Evolutionary conservation across 192 early-diverging fungal genomes (phyloP).

Genomic region (Entrophospora sp.): DNA sequence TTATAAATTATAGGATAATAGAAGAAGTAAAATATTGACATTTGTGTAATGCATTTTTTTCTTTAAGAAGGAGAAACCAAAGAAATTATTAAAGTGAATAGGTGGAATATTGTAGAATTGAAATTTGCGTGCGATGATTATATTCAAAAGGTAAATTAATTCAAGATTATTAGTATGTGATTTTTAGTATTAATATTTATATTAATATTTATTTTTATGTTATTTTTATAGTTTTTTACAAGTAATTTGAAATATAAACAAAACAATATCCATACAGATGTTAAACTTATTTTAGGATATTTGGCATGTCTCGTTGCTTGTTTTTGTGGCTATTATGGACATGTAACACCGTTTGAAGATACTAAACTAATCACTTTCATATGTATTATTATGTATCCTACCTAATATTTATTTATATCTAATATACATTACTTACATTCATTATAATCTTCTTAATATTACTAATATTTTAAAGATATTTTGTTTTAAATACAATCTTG

Average conservation of each 20-base stretch:
- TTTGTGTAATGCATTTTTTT: too few relatives aligned
- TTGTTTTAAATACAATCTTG: conserved; percentile 38
- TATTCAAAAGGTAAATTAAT: conserved; percentile 38
- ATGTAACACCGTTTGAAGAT: conserved; percentile 54
- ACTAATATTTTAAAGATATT: conserved; percentile 23
- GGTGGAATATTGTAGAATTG: conserved; percentile 37
- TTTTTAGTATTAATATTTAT: neutral
- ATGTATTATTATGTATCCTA: conserved; percentile 46
- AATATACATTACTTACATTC: neutral
- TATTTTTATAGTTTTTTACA: conserved; percentile 31
- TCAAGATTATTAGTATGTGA: neutral
- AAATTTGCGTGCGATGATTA: conserved; percentile 60
- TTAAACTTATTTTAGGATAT: conserved; percentile 76
- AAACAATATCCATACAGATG: conserved; percentile 72
- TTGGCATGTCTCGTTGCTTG: conserved; percentile 63
- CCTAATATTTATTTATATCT: neutral
- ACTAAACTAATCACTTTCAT: conserved; percentile 52
- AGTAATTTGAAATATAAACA: conserved; percentile 49
- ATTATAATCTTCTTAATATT: neutral
- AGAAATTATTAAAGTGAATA: conserved; percentile 30
- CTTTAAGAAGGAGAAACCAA: neutral
- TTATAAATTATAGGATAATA: too few relatives aligned
- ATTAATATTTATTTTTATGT: neutral
- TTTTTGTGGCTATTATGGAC: conserved; percentile 58
- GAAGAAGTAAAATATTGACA: too few relatives aligned